These are phyloP conservation scores for Phanerochaete sordida DNA, from an alignment of 768 basidiomycete species.

Conservation along the genomic window DNA sequence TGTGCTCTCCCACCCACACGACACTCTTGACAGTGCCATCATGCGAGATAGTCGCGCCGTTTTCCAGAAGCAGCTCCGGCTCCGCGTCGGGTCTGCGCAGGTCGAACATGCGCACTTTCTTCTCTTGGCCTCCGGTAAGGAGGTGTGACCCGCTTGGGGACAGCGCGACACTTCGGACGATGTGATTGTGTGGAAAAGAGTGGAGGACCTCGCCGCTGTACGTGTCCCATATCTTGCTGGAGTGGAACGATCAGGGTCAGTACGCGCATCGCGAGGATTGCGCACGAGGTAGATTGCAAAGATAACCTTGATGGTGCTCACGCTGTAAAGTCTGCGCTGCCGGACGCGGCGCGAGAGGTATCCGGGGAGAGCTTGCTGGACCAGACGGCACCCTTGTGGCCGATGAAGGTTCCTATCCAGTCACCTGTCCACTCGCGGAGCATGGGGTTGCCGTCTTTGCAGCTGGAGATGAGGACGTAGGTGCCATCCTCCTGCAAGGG, in stretches of 20 bases:
- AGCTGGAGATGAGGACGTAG: conserved; percentile 91
- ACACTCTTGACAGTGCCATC: conserved; percentile 91
- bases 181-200: conserved; percentile 98
- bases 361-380: conserved; percentile 88
- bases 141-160: conserved; percentile 68
- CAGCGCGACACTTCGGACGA: conserved; percentile 92
- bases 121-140: conserved; percentile 93
- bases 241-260: conserved; percentile 2
- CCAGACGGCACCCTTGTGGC: conserved; percentile 97
- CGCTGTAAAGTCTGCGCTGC: conserved; percentile 98
- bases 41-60: conserved; percentile 59
- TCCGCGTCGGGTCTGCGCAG: conserved; percentile 83
- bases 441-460: conserved; percentile 99
- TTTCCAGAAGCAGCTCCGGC: conserved; percentile 72
- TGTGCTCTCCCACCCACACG: conserved; percentile 87
- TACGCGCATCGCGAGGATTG: not conserved
- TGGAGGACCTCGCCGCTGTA: conserved; percentile 84
- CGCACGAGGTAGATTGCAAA: conserved; percentile 4
- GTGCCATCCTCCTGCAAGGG: conserved; percentile 78
- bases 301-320: conserved; percentile 38
- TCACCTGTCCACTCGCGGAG: conserved; percentile 96
- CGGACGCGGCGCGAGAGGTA: conserved; percentile 83
- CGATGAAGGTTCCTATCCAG: conserved; percentile 94
- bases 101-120: conserved; percentile 95
- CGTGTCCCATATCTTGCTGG: conserved; percentile 95